A percentile compares a stretch with the other conserved stretches of the same genome.
These are phyloP conservation scores for Abelmoschus esculentus DNA, from an alignment of 345 rosid genomes.

Conservation along the genomic window DNA sequence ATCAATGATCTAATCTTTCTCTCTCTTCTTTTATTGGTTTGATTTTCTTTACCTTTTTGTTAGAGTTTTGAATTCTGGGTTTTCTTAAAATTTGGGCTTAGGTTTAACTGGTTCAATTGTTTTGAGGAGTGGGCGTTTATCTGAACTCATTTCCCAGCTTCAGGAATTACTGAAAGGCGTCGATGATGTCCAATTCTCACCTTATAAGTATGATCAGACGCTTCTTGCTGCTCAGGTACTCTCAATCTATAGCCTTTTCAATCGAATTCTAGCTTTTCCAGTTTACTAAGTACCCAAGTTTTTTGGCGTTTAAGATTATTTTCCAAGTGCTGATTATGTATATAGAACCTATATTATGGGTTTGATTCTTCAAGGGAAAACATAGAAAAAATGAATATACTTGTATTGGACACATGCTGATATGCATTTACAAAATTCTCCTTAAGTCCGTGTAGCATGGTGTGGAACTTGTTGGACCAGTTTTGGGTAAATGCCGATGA, in stretches of 20 bases:
- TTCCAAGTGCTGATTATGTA: not conserved
- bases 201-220: conserved; percentile 54
- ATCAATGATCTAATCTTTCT: not conserved
- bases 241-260: not conserved
- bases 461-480: not conserved
- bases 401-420: not conserved
- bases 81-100: conserved; percentile 6
- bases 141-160: conserved; percentile 76
- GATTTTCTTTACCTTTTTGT: not conserved
- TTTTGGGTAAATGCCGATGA: not conserved
- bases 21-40: not conserved
- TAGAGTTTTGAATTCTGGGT: not conserved
- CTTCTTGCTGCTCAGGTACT: conserved; percentile 76
- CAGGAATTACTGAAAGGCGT: conserved; percentile 60
- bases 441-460: not conserved
- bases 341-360: not conserved
- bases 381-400: not conserved
- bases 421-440: not conserved
- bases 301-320: not conserved
- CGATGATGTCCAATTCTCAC: conserved; percentile 43
- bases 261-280: not conserved
- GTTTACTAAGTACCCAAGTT: not conserved
- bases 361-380: not conserved
- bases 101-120: conserved; percentile 11
- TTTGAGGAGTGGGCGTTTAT: conserved; percentile 37